Conservation (phyloP, 2,329 filamentous ascomycete genomes). For the Alternaria burnsii region DNA sequence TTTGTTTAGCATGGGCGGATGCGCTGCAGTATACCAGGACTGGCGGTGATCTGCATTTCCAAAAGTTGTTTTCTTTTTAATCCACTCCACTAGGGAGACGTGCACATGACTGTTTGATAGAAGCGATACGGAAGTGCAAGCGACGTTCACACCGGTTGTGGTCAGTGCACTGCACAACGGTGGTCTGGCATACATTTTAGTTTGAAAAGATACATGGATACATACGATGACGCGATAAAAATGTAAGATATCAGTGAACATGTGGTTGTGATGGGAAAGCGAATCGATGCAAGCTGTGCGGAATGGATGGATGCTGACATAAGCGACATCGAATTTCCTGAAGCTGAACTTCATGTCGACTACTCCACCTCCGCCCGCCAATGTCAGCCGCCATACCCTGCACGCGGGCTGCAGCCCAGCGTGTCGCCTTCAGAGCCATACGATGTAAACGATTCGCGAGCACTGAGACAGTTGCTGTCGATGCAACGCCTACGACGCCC, state of each 20-base stretch:
- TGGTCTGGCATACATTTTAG: neutral
- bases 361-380: constrained; percentile 25
- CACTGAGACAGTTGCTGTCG: constrained; percentile 25
- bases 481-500: constrained; percentile 12
- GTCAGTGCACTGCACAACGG: constrained; percentile 1
- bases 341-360: constrained; percentile 16
- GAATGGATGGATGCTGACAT: constrained; percentile 29
- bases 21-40: constrained; percentile 26
- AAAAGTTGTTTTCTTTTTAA: constrained; percentile 32
- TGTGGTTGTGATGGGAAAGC: neutral
- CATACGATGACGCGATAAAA: neutral
- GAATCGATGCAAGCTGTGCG: neutral
- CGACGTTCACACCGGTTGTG: neutral
- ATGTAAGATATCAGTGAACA: neutral
- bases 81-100: constrained; percentile 6
- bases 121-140: neutral
- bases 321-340: constrained; percentile 36
- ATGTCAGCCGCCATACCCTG: constrained; percentile 68
- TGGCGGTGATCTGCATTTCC: constrained; percentile 28
- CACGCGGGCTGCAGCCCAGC: constrained; percentile 63
- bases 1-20: constrained; percentile 33
- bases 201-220: neutral
- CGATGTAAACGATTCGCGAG: constrained; percentile 32
- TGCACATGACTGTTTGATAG: constrained; percentile 7
- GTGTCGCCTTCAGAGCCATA: constrained; percentile 24